These are phyloP conservation scores for Camellia granthamiana DNA, from an alignment of 148 eudicot species.

Conservation along the genomic window DNA sequence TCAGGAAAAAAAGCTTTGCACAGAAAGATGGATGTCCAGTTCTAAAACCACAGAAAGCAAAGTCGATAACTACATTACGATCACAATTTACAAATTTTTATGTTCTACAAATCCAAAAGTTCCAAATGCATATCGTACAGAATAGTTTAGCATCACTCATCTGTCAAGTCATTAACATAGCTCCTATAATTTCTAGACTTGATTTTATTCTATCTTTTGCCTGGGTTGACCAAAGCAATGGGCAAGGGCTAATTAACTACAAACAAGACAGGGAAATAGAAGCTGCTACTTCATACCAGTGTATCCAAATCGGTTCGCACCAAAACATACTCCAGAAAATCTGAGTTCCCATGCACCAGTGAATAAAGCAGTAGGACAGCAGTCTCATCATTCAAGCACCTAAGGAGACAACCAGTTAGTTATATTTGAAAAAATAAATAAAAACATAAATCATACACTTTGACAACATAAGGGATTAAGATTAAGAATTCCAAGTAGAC, in stretches of 20 bases:
- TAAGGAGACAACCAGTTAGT: slow-evolving; percentile 21
- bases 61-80: background rate
- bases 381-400: slow-evolving; percentile 75
- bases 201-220: background rate
- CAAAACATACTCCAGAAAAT: slow-evolving; percentile 87
- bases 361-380: slow-evolving; percentile 74
- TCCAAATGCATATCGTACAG: background rate
- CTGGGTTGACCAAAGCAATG: background rate
- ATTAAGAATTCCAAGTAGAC: too few relatives aligned
- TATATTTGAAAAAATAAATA: background rate
- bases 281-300: slow-evolving; percentile 52
- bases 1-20: too few relatives aligned
- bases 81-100: background rate
- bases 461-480: too few relatives aligned
- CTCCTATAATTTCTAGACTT: background rate
- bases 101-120: background rate
- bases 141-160: background rate
- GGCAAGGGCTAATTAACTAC: background rate
- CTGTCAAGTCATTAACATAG: background rate
- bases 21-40: too few relatives aligned
- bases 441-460: background rate
- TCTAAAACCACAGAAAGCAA: background rate
- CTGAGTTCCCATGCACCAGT: slow-evolving; percentile 82
- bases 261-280: background rate
- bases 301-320: slow-evolving; percentile 96